phyloP scores from a whole-genome alignment of 2,329 filamentous ascomycete species.

The Aspergillus eucalypticola region DNA sequence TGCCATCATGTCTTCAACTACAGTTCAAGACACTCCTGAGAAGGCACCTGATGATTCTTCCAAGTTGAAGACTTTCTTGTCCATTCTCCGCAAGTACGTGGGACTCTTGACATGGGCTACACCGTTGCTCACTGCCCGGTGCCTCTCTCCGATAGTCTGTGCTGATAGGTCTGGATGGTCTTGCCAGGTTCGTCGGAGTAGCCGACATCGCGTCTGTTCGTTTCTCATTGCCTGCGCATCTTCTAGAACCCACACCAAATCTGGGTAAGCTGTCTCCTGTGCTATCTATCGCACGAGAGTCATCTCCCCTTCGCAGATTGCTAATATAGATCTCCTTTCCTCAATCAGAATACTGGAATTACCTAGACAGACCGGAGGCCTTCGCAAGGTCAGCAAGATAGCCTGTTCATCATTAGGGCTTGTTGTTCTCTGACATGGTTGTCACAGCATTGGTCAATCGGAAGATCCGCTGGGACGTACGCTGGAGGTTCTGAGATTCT shows the following conservation, averaged over 20 bases:
- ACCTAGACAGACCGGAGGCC: constrained; percentile 90
- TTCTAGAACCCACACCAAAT: constrained; percentile 94
- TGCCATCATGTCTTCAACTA: constrained; percentile 33
- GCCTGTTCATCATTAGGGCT: constrained; percentile 19
- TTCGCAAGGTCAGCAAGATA: constrained; percentile 63
- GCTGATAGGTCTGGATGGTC: constrained; percentile 9
- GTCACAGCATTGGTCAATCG: constrained; percentile 73
- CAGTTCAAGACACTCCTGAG: constrained; percentile 43
- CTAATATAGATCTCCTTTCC: constrained; percentile 16
- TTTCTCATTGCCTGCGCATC: constrained; percentile 92
- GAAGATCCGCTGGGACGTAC: constrained; percentile 90
- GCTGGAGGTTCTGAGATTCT: constrained; percentile 91
- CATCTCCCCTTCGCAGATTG: neutral
- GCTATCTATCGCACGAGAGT: neutral
- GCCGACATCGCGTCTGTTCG: constrained; percentile 92
- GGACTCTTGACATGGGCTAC: neutral
- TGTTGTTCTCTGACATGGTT: constrained; percentile 39
- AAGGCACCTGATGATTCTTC: constrained; percentile 74
- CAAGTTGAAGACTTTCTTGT: constrained; percentile 85
- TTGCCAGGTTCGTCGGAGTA: constrained; percentile 84
- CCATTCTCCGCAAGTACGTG: constrained; percentile 78
- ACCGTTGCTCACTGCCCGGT: neutral
- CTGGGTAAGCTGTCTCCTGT: constrained; percentile 55
- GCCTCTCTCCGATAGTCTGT: neutral
- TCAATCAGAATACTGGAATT: constrained; percentile 88